Evolutionary conservation across 495 filamentous ascomycete genomes (phyloP).

Genomic region (Hypoxylon perforatum): DNA sequence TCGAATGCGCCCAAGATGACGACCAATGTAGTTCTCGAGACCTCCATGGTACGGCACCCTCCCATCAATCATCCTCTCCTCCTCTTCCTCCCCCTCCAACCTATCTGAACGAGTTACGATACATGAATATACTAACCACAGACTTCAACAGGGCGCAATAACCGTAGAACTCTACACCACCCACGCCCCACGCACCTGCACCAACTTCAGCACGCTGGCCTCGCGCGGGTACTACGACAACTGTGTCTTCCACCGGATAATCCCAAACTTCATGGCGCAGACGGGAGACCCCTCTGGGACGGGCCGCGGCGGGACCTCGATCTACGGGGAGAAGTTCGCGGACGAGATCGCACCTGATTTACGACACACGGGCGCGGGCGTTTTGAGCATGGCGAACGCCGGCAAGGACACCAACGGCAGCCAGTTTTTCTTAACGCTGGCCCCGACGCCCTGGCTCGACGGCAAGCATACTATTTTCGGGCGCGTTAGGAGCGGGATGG

Average conservation of each 20-base stretch:
- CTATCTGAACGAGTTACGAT: too few relatives aligned
- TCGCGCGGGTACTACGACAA: conserved; percentile 86
- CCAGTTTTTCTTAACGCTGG: conserved; percentile 90
- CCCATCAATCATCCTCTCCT: conserved; percentile 4
- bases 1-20: conserved; percentile 64
- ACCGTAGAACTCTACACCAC: conserved; percentile 84
- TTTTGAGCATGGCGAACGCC: conserved; percentile 95
- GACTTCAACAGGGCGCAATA: conserved; percentile 77
- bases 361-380: conserved; percentile 93
- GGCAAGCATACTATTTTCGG: conserved; percentile 99
- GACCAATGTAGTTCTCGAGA: conserved; percentile 80
- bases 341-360: conserved; percentile 83
- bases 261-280: conserved; percentile 97
- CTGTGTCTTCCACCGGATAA: conserved; percentile 92
- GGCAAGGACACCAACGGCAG: conserved; percentile 94
- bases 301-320: conserved; percentile 86
- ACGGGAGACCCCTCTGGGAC: conserved; percentile 96
- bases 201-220: conserved; percentile 85
- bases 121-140: conserved; percentile 14
- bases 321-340: conserved; percentile 95
- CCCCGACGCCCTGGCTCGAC: conserved; percentile 96
- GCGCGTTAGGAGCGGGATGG: conserved; percentile 85
- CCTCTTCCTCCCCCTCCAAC: conserved; percentile 20
- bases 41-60: conserved; percentile 86
- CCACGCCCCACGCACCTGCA: conserved; percentile 73